Percentiles rank a stretch among this genome's conserved stretches.
Evolutionary conservation across 257 asterid species (phyloP).

Genomic region (Solanum sejunctum): DNA sequence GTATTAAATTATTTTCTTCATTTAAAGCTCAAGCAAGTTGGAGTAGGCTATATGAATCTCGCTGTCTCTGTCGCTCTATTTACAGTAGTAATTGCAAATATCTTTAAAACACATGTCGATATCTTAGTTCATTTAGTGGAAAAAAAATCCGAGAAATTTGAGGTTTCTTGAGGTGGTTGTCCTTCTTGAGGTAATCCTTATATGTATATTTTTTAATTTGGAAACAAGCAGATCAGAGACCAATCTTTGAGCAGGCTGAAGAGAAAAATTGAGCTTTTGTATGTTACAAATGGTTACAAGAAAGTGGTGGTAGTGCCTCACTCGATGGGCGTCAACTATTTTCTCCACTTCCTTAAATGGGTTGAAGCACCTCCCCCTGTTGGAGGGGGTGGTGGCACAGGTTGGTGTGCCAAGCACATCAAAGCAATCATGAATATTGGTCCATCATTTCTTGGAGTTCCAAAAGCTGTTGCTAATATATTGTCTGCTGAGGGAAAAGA

Average conservation of each 20-base stretch:
- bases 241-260: constrained; percentile 69
- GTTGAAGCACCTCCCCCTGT: constrained; percentile 65
- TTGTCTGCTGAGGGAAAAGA: constrained; percentile 86
- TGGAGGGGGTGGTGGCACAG: constrained; percentile 83
- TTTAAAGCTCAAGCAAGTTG: neutral
- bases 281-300: constrained; percentile 45
- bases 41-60: neutral
- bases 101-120: neutral
- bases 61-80: neutral
- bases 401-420: constrained; percentile 85
- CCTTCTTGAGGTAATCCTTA: neutral
- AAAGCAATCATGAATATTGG: constrained; percentile 72
- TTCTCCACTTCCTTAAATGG: constrained; percentile 89
- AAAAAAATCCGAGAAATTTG: neutral
- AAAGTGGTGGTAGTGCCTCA: constrained; percentile 95
- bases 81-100: neutral
- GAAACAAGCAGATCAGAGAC: constrained; percentile 56
- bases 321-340: constrained; percentile 85
- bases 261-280: constrained; percentile 90
- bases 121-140: neutral
- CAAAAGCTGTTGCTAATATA: constrained; percentile 51
- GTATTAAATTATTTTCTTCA: neutral
- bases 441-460: constrained; percentile 86
- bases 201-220: neutral
- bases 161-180: neutral